Evolutionary conservation across 768 basidiomycete genomes (phyloP).

Genomic region (Rhodotorula taiwanensis): DNA sequence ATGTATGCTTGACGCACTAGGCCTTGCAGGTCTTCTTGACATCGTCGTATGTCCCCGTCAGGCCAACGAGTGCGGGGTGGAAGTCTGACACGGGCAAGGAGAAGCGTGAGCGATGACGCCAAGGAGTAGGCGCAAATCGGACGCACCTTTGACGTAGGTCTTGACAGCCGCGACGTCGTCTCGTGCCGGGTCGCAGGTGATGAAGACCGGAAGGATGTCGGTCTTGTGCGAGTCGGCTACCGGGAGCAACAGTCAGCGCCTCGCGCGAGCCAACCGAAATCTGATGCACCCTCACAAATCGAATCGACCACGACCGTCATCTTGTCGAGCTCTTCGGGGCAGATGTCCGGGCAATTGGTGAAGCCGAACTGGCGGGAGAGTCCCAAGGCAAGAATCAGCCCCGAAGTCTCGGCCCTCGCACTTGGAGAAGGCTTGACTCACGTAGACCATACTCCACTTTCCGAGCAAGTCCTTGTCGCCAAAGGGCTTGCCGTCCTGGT

Average conservation of each 20-base stretch:
- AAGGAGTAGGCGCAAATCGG: neutral
- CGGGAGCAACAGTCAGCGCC: neutral
- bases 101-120: neutral
- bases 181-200: slow-evolving; percentile 92
- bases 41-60: slow-evolving; percentile 75
- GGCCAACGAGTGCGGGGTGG: slow-evolving; percentile 79
- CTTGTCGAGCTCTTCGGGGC: slow-evolving; percentile 96
- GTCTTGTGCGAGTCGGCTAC: slow-evolving; percentile 59
- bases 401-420: no score
- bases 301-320: slow-evolving; percentile 67
- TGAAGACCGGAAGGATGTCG: slow-evolving; percentile 81
- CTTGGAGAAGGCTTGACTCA: no score
- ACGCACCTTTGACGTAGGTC: slow-evolving; percentile 47
- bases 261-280: neutral
- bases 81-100: slow-evolving; percentile 58
- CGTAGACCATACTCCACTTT: slow-evolving; percentile 64
- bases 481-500: slow-evolving; percentile 62
- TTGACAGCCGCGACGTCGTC: slow-evolving; percentile 56
- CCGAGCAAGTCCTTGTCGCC: slow-evolving; percentile 77
- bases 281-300: slow-evolving; percentile 56
- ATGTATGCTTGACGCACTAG: slow-evolving; percentile 48
- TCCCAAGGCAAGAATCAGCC: neutral
- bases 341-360: slow-evolving; percentile 98
- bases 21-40: slow-evolving; percentile 86
- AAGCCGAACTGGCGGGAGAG: slow-evolving; percentile 73